Base-by-base conservation (phyloP, 345 rosid genomes). In the Salix brachista region DNA sequence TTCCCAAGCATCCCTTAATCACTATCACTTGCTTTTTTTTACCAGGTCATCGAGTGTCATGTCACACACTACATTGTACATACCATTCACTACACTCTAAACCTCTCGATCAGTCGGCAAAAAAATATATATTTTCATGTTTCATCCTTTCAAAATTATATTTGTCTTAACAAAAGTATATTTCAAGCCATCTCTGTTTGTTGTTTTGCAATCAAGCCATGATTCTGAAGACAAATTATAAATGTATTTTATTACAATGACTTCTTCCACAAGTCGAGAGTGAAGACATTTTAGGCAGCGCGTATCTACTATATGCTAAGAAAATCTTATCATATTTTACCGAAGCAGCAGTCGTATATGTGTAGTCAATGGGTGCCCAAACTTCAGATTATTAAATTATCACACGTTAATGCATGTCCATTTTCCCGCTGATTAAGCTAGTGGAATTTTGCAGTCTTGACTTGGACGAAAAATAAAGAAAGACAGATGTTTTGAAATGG, bases 131-230 rank as follows among this genome's bases (percentile, higher is more conserved):
- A 54, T 62, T 9, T 26, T 52, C 34, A 44, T 23, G 71, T 28
- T 68, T 30, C 28, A 70, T 30, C 39, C 44, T 62, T 8, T 42
- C 28, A 69, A 21, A 56, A 25, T 9, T 71, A 11, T 17, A 36
- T 4, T 36, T 26, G 26, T 61, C 65, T 25, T 8, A 1, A 7
- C 12, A 56, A 68, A 17, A 8, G n/a, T 66, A 8, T 75, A 48
- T 54, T 56, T 16, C 10, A 75, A 69, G 46, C n/a, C 54, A 80
- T 80, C 25, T 32, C 19, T 75, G 0, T 56, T 80, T 86, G 83
- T 84, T 84, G 70, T 69, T 78, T 84, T 82, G 74, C 48, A 69
- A 84, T 80, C 75, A 80, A 83, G 75, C 72, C 79, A 60, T 65
- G 25, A 19, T 54, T 41, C 8, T 18, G 26, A 39, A 54, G 50